Percentiles rank a stretch among this genome's conserved stretches.
Evolutionary conservation across 202 grass and related monocot genomes (phyloP).

Genomic region (Panicum hallii): DNA sequence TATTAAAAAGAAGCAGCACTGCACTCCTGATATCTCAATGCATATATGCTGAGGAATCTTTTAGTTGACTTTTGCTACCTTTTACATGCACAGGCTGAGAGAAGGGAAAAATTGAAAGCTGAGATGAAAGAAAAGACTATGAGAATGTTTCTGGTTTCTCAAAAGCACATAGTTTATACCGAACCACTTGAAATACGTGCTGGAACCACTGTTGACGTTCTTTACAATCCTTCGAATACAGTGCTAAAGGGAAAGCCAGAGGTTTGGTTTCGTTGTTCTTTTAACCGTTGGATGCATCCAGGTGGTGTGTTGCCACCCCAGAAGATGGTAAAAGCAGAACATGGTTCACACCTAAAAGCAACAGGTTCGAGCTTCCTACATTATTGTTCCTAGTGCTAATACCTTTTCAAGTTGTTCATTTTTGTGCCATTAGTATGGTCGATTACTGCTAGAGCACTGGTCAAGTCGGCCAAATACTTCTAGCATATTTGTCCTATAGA

Average conservation of each 20-base stretch:
- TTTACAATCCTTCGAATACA: slow-evolving; percentile 89
- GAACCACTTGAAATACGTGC: slow-evolving; percentile 84
- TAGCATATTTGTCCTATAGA: background rate
- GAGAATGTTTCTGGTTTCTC: slow-evolving; percentile 85
- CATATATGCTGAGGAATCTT: slow-evolving; percentile 8
- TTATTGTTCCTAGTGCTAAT: slow-evolving; percentile 19
- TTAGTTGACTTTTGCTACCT: slow-evolving; percentile 21
- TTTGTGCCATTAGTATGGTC: slow-evolving; percentile 24
- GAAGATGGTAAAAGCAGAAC: slow-evolving; percentile 73
- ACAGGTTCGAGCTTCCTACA: slow-evolving; percentile 63
- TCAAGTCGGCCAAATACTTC: background rate
- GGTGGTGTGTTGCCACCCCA: slow-evolving; percentile 68
- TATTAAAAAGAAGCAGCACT: background rate
- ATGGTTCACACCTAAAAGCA: slow-evolving; percentile 74
- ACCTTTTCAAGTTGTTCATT: background rate
- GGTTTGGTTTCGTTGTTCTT: slow-evolving; percentile 87
- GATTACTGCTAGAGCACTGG: background rate
- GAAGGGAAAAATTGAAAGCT: slow-evolving; percentile 72
- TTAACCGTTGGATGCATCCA: slow-evolving; percentile 90
- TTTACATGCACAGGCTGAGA: slow-evolving; percentile 62
- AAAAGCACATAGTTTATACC: slow-evolving; percentile 92
- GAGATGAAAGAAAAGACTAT: slow-evolving; percentile 89
- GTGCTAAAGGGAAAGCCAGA: slow-evolving; percentile 78
- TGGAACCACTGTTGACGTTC: slow-evolving; percentile 70
- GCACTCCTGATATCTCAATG: slow-evolving; percentile 10